A percentile compares a stretch with the other conserved stretches of the same genome.
phyloP scores from a whole-genome alignment of 805 yeast species.

The Hanseniaspora mollemarum region DNA sequence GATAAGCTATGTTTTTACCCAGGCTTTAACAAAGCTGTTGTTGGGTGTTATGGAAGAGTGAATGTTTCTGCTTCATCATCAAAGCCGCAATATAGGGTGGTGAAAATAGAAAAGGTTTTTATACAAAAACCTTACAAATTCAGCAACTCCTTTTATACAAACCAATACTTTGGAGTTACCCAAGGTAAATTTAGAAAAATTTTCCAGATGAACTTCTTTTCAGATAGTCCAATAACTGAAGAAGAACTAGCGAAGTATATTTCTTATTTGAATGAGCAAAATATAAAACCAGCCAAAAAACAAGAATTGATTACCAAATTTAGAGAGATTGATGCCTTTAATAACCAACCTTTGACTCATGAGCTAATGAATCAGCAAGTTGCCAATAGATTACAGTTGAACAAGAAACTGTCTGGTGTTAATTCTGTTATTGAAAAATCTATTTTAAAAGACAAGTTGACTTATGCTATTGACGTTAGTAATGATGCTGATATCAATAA shows the following conservation, averaged over 20 bases:
- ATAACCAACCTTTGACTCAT: conserved; percentile 55
- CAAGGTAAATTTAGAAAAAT: conserved; percentile 68
- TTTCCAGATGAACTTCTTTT: conserved; percentile 66
- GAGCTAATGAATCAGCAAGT: conserved; percentile 70
- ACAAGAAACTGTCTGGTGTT: conserved; percentile 47
- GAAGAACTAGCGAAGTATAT: conserved; percentile 67
- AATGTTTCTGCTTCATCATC: conserved; percentile 57
- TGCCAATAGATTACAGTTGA: conserved; percentile 52
- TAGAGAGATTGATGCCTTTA: conserved; percentile 50
- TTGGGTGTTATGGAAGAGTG: conserved; percentile 70
- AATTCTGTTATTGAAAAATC: conserved; percentile 70
- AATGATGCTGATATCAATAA: conserved; percentile 36
- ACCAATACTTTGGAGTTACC: conserved; percentile 57
- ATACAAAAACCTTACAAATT: conserved; percentile 42
- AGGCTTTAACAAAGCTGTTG: conserved; percentile 56
- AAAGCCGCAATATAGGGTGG: conserved; percentile 52
- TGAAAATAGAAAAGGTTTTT: conserved; percentile 58
- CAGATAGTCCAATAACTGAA: conserved; percentile 60
- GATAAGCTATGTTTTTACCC: conserved; percentile 72
- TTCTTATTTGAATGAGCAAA: conserved; percentile 47
- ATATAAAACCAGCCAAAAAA: conserved; percentile 40
- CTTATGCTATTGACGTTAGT: conserved; percentile 55
- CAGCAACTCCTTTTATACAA: conserved; percentile 38
- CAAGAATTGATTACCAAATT: conserved; percentile 56
- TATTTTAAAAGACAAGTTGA: conserved; percentile 57